Evolutionary conservation across 2,329 filamentous ascomycete genomes (phyloP), one percentile per base, ranked within the genome.

Genomic region (Colletotrichum aenigma): DNA sequence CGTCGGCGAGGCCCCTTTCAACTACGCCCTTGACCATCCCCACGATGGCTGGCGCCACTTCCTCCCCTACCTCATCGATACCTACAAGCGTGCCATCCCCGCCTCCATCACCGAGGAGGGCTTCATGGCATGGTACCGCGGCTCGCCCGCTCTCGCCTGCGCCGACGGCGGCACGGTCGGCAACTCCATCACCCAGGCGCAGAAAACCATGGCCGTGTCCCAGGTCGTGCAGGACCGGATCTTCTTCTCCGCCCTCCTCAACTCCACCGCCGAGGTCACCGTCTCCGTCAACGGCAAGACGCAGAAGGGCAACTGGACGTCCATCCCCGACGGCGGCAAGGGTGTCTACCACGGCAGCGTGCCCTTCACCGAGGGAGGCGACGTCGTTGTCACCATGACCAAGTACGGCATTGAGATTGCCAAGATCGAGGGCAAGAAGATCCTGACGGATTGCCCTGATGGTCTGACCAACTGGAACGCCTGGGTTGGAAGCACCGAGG

Each of bases 41-140:
- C 90, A 92, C 80, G 86, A 88, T 36, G 86, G 83, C 43, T 91
- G 88, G 86, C 86, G 87, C 30, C 81, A 82, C 26, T 79, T 88
- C 28, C 83, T 91, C 3, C 89, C 89, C 3, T 89, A 87, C 79
- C 87, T 87, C 78, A 89, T 91, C 78, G 82, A 85, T 36, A 81
- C 82, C 34, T 91, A 88, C 82, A 90, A 91, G 80, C 85, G 81
- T 34, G 84, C 82, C 16, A 81, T 80, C 43, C 81, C 74, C 65
- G 83, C 60, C 79, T 79, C 64, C 18, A 78, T 79, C 16, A 56
- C 36, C 71, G 76, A 78, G 26, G 84, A 85, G 60, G 78, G 78
- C 30, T 74, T 84, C 9, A 77, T 81, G 3, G 77, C 79, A 6
- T 85, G 83, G 83, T 85, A 84, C 76, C 83, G 84, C 30, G 75